Base-by-base conservation (phyloP, 805 yeast species). In the Spathaspora passalidarum region DNA sequence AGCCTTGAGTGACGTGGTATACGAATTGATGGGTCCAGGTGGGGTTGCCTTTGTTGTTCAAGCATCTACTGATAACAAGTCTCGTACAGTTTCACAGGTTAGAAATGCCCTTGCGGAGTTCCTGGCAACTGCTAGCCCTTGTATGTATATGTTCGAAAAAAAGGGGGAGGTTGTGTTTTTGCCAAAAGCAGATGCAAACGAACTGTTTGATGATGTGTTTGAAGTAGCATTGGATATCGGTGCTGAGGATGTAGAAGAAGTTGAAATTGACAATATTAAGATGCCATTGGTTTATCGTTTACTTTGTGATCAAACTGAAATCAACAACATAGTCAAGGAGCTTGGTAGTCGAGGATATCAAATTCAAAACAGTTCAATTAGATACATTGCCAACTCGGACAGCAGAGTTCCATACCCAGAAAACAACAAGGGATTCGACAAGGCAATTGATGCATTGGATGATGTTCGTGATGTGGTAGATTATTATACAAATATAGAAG, bases 1-100 rank as follows among this genome's bases (percentile, higher is more conserved):
- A 22, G 64, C 65, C 20, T 66, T 77, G 48, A 86, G 79, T 46
- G 76, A 68, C 11, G 87, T 83, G 23, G 61, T 78, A 9, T 94
- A 91, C 64, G 98, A 94, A 62, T 96, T 94, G 13, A 72, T 90
- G 62, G 97, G 92, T 0, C 97, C 97, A 0, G 95, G 91, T 1
- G 97, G 97, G 2, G 88, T 88, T 2, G 87, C 96, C 0, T 73
- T 90, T 39, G 78, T 92, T 3, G 81, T 92, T 4, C 96, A 89
- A 57, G 91, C 96, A 0, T 73, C 82, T 41, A 92, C 98, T 0
- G 97, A 92, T 60, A 92, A 89, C 64, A 88, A 86, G 63, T 82
- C 86, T 48, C 73, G 98, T 43, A 84, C 97, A 0, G 78, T 89
- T 29, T 84, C 87, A 13, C 75, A 76, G 41, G 84, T 94, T 7